Base-by-base conservation (phyloP, 345 rosid species). In the Aquilaria yunnanensis region DNA sequence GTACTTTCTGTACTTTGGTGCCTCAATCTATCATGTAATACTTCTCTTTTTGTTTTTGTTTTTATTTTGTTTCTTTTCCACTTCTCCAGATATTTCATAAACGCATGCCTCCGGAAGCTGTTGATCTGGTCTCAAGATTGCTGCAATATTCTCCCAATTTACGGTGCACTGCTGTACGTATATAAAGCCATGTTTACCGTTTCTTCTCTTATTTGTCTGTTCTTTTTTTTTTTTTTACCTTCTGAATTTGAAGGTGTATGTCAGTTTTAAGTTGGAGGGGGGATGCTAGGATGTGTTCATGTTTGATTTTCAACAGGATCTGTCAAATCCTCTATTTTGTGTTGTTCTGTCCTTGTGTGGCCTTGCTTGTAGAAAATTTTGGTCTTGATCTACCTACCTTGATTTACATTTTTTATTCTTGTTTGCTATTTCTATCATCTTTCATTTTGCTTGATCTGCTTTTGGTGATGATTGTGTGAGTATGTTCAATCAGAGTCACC, bases 81-180 rank as follows among this genome's bases (percentile, higher is more conserved):
- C 23, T 23, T 23, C 23, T 4, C 63, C 68, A 94, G 99, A 85
- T 94, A 60, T 94, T 94, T 77, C 89, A 87, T 80, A 94, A 82
- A 72, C 92, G 96, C 32, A 88, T 94, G 96, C 97, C 97, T 67
- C 95, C 95, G 0, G 99, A 94, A 58, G 96, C 99, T 63, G 95
- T 94, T 69, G 99, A 94, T 77, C 77, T 94, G 70, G 99, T 90
- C 63, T 94, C 99, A 48, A 88, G 97, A 59, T 80, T 94, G 61
- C 85, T 94, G 71, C 99, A 94, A 67, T 94, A 94, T 81, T 94
- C 99, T 53, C 99, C 99, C 54, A 85, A 82, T 75, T 80, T 90
- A 37, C 83, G 99, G n/a, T 82, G 92, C 69, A 49, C 82, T 2
- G 96, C 99, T 75, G 99, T 94, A 59, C 88, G 96, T 77, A 45